Percentiles rank a stretch among this genome's conserved stretches.
These are phyloP conservation scores for Pichia scutulata DNA, from an alignment of 805 yeast species.

Conservation along the genomic window DNA sequence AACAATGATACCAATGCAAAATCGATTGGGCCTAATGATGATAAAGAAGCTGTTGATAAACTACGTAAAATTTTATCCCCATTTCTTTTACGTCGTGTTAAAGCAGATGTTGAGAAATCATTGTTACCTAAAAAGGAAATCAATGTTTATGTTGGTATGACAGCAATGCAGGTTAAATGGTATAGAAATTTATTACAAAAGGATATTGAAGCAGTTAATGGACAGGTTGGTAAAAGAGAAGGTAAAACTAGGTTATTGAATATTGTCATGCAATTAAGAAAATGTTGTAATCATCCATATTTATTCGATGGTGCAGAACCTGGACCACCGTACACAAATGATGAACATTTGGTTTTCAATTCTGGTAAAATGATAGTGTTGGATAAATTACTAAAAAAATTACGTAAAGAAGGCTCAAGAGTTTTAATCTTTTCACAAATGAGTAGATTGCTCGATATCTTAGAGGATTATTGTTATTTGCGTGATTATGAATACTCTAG, in stretches of 20 bases:
- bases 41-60: conserved; percentile 85
- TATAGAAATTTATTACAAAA: conserved; percentile 81
- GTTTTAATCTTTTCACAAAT: conserved; percentile 90
- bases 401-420: conserved; percentile 72
- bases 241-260: conserved; percentile 85
- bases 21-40: conserved; percentile 49
- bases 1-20: conserved; percentile 39
- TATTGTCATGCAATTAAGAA: conserved; percentile 93
- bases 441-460: conserved; percentile 81
- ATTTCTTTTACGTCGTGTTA: conserved; percentile 79
- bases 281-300: conserved; percentile 96
- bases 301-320: conserved; percentile 99
- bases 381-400: conserved; percentile 70
- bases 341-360: conserved; percentile 85
- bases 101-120: conserved; percentile 88
- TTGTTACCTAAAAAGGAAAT: conserved; percentile 85
- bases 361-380: conserved; percentile 86
- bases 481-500: conserved; percentile 83
- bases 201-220: conserved; percentile 94
- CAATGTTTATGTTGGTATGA: conserved; percentile 88
- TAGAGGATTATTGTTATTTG: conserved; percentile 86
- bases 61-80: conserved; percentile 85
- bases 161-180: conserved; percentile 92
- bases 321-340: conserved; percentile 95
- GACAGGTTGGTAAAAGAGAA: conserved; percentile 89